phyloP scores from a whole-genome alignment of 371 early-diverging fungal species.

The Fennellomyces sp. region DNA sequence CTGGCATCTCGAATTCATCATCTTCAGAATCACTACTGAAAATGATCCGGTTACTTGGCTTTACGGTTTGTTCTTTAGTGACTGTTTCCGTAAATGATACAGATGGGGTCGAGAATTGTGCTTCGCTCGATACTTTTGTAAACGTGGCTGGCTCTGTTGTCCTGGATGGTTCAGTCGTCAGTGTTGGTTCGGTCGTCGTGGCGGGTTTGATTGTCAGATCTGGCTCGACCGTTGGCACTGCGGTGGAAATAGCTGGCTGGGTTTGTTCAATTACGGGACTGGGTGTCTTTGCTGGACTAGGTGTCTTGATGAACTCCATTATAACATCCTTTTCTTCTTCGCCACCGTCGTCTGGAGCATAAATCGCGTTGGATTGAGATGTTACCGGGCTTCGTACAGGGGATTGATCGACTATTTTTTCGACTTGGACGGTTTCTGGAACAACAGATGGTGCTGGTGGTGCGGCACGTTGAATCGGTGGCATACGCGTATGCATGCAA shows the following conservation, averaged over 20 bases:
- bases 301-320: no score
- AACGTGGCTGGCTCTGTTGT: not conserved
- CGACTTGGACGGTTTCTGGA: no score
- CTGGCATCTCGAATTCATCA: constrained; percentile 38
- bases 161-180: not conserved
- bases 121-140: no score
- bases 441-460: constrained; percentile 4
- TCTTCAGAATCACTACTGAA: constrained; percentile 18
- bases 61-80: not conserved
- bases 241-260: not conserved
- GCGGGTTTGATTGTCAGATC: not conserved
- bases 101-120: no score
- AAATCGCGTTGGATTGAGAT: not conserved
- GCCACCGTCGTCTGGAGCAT: not conserved
- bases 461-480: constrained; percentile 61
- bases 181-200: not conserved
- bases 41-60: not conserved
- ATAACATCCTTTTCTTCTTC: not conserved
- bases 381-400: not conserved
- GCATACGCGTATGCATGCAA: constrained; percentile 59
- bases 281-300: not conserved
- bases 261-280: not conserved
- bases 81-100: no score
- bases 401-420: no score
- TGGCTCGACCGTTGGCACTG: not conserved